Conservation (phyloP, 371 early-diverging fungal genomes). For the Rhizopus arrhizus region DNA sequence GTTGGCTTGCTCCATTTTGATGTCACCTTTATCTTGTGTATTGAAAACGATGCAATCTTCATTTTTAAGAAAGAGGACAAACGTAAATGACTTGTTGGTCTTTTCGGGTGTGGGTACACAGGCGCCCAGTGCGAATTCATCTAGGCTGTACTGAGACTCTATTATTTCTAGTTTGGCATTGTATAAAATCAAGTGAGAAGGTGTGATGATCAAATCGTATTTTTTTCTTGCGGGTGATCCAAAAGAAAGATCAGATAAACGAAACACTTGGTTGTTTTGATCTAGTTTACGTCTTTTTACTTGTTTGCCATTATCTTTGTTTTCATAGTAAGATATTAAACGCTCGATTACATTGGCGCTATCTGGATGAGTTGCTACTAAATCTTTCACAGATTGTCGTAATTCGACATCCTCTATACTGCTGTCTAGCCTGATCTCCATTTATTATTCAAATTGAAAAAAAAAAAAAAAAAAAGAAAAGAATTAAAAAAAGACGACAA, state of each 20-base stretch:
- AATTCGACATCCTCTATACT: conserved; percentile 39
- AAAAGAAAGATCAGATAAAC: conserved; percentile 36
- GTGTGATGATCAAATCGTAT: conserved; percentile 32
- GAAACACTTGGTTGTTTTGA: conserved; percentile 11
- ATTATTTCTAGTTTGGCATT: conserved; percentile 28
- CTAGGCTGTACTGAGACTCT: conserved; percentile 26
- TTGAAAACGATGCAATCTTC: conserved; percentile 47
- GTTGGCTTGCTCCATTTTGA: conserved; percentile 5
- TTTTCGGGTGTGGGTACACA: conserved; percentile 58
- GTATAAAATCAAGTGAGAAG: conserved; percentile 26
- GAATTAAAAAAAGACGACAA: conserved; percentile 5
- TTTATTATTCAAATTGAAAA: conserved; percentile 5
- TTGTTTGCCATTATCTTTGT: conserved; percentile 29
- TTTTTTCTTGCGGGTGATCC: conserved; percentile 45
- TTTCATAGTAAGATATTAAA: conserved; percentile 34
- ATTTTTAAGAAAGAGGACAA: conserved; percentile 34
- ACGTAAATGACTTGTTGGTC: conserved; percentile 39
- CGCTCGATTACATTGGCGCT: conserved; percentile 35
- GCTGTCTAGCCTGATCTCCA: conserved; percentile 28
- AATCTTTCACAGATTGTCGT: conserved; percentile 30
- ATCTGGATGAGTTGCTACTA: conserved; percentile 34
- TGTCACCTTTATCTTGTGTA: conserved; percentile 37
- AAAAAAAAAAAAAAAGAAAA: conserved; percentile 1
- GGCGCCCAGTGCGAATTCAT: conserved; percentile 28
- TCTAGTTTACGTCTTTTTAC: conserved; percentile 36